Base-by-base conservation (phyloP, 2,329 filamentous ascomycete genomes). In the Cryphonectria japonica region DNA sequence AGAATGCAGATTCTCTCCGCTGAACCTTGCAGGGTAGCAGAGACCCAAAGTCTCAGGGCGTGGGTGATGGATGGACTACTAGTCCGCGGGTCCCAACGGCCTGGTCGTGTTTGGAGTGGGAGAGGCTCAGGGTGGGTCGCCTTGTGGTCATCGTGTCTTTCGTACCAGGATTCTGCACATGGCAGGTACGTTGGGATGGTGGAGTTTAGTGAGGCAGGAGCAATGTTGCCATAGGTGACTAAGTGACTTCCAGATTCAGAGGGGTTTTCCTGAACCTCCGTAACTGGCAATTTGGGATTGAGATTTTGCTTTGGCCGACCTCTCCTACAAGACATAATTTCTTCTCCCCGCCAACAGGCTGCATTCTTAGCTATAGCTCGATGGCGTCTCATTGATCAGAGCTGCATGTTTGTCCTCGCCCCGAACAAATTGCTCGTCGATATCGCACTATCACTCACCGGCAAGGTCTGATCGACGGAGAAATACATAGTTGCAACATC, bases 21-120 rank as follows among this genome's bases (percentile, higher is more conserved):
- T 62, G 34, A 26, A 62, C 60, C 32, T 39, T 41, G n/a, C 19
- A 62, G 37, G 60, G n/a, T 62, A n/a, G 60, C 34, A 62, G n/a
- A 62, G 34, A 34, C 34, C 60, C 60, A 62, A 13, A 39, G n/a
- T 11, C 41, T 34, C 57, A 60, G 46, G 7, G 46, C 26, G 54
- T 19, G 54, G 26, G 16, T 59, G 29, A 19, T 29, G 16, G 54
- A 59, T 32, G 26, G 26, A 14, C 29, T 29, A 34, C 5, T 32
- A 29, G 54, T 34, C 29, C 26, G 26, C 54, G 54, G 54, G 54
- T 59, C n/a, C 52, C 52, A 32, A 59, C 11, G 26, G 26, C 9
- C 29, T 32, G 54, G 54, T 59, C 19, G 26, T 50, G 22, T 2
- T 8, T n/a, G 22, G 46, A 11, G 22, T n/a, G 46, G 8, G 22